phyloP scores from a whole-genome alignment of 2,329 filamentous ascomycete genomes.

The Aureobasidium vineae region DNA sequence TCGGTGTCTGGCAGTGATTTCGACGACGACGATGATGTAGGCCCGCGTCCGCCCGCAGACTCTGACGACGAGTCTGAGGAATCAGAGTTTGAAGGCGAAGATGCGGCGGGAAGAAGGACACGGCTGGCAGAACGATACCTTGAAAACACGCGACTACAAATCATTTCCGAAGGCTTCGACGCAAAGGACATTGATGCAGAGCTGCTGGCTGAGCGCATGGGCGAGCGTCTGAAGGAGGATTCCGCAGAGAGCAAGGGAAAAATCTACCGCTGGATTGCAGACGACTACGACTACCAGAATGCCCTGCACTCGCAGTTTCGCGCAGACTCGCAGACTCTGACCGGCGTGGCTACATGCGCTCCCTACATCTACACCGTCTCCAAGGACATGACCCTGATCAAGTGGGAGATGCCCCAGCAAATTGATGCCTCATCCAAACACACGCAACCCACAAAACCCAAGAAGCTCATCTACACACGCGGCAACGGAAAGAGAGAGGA shows the following conservation, averaged over 20 bases:
- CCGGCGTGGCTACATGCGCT: conserved; percentile 72
- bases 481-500: conserved; percentile 60
- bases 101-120: conserved; percentile 81
- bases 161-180: conserved; percentile 80
- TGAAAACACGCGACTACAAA: conserved; percentile 78
- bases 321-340: conserved; percentile 74
- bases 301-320: conserved; percentile 72
- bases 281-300: conserved; percentile 66
- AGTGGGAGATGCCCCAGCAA: conserved; percentile 75
- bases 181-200: conserved; percentile 92
- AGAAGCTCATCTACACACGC: conserved; percentile 61
- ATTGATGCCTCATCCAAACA: conserved; percentile 44
- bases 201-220: conserved; percentile 64
- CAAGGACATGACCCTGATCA: conserved; percentile 79
- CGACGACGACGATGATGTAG: conserved; percentile 50
- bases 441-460: conserved; percentile 60
- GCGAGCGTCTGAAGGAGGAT: conserved; percentile 82
- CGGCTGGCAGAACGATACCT: conserved; percentile 90
- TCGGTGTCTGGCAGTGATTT: conserved; percentile 88
- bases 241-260: conserved; percentile 88
- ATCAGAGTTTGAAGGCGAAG: conserved; percentile 68
- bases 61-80: conserved; percentile 38
- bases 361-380: conserved; percentile 86
- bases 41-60: conserved; percentile 37
- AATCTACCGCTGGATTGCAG: conserved; percentile 76